phyloP scores from a whole-genome alignment of 345 rosid genomes.

The Salix udensis region DNA sequence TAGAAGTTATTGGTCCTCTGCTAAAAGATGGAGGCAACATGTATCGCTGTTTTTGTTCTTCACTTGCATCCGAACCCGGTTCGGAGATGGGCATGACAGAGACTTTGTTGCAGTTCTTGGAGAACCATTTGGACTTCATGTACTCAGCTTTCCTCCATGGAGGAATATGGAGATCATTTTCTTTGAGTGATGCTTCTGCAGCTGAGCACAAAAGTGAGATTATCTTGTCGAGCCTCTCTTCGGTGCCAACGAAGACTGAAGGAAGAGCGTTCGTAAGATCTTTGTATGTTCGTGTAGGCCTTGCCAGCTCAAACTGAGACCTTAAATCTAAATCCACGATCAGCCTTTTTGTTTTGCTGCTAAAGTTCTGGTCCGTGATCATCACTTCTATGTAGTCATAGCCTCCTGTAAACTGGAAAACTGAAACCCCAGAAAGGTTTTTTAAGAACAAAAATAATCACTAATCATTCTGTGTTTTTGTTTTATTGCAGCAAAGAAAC shows the following conservation, averaged over 20 bases:
- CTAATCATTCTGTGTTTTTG: background rate
- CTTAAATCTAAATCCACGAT: conserved; percentile 51
- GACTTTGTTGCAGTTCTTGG: conserved; percentile 37
- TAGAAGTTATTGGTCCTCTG: no score
- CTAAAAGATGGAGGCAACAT: no score
- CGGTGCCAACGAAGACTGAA: conserved; percentile 36
- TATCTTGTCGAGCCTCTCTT: conserved; percentile 38
- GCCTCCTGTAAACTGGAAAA: conserved; percentile 25
- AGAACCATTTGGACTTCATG: conserved; percentile 57
- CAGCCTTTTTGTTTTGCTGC: conserved; percentile 26
- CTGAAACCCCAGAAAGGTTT: conserved; percentile 5
- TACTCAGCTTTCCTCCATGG: conserved; percentile 54
- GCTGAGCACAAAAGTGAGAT: conserved; percentile 43
- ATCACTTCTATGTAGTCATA: conserved; percentile 49
- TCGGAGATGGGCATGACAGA: conserved; percentile 14
- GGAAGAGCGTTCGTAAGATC: conserved; percentile 35
- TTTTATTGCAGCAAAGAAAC: background rate
- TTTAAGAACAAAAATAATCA: background rate
- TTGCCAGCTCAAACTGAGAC: conserved; percentile 54
- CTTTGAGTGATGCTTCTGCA: conserved; percentile 37
- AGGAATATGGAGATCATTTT: conserved; percentile 39
- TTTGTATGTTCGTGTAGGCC: conserved; percentile 37
- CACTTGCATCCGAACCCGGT: background rate
- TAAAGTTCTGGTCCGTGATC: conserved; percentile 1
- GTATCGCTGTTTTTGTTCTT: background rate